Conservation (phyloP, 148 eudicot species). For the Oxyria digyna region DNA sequence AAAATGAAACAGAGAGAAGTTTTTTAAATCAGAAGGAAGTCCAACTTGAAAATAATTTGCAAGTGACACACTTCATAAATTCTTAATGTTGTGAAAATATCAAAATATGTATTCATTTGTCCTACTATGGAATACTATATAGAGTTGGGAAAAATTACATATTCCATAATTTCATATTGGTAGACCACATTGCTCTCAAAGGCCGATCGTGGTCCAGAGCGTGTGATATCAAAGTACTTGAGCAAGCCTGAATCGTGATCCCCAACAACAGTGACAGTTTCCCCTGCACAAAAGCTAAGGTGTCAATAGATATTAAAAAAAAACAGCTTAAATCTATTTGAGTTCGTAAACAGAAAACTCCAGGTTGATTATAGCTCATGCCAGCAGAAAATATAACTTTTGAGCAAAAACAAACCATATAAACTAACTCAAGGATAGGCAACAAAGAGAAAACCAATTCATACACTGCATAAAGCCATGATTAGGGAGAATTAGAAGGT, state of each 20-base stretch:
- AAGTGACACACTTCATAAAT: not conserved
- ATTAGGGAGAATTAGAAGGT: not conserved
- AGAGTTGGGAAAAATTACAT: conserved; percentile 35
- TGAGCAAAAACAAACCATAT: not conserved
- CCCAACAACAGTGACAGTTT: conserved; percentile 87
- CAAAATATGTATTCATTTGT: not conserved
- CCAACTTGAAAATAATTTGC: not conserved
- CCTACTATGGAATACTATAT: not conserved
- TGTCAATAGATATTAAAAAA: not conserved
- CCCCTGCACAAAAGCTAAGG: conserved; percentile 36
- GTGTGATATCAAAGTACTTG: conserved; percentile 87
- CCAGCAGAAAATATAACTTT: not conserved
- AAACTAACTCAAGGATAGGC: not conserved
- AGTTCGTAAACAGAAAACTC: not conserved
- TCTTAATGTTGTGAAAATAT: not conserved
- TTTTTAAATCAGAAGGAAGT: no score
- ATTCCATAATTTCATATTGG: conserved; percentile 98
- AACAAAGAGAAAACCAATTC: not conserved
- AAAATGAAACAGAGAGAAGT: no score
- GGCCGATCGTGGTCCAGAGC: conserved; percentile 98
- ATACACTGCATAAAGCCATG: not conserved
- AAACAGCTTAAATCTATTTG: no score
- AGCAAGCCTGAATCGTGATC: conserved; percentile 80
- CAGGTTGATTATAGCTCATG: not conserved
- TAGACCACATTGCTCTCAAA: conserved; percentile 82